Percentiles rank a stretch among this genome's conserved stretches.
These are phyloP conservation scores for Tetrahymena thermophila DNA, from an alignment of 73 alveolate genomes.

Conservation along the genomic window DNA sequence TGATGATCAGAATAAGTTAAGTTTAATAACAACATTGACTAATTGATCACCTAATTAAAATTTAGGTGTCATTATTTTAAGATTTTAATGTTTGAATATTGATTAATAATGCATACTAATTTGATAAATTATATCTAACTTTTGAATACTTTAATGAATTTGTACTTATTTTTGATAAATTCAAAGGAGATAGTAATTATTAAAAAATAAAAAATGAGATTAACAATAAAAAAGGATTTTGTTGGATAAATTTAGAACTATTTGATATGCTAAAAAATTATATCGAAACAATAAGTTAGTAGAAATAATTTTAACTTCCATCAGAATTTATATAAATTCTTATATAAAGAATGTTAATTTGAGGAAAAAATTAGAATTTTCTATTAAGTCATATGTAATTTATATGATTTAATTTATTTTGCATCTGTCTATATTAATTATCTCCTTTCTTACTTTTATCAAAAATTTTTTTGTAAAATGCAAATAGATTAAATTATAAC, in stretches of 20 bases:
- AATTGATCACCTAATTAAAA: not conserved
- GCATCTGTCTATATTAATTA: not conserved
- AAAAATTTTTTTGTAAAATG: not conserved
- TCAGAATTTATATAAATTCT: not conserved
- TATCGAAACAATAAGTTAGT: too few species aligned
- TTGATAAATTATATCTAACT: not conserved
- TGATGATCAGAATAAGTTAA: not conserved
- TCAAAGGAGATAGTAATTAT: not conserved
- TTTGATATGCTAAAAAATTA: too few species aligned
- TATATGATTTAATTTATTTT: too few species aligned
- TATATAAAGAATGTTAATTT: not conserved
- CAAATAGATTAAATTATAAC: not conserved
- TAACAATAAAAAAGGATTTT: not conserved
- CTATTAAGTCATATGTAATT: not conserved
- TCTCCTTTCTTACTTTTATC: not conserved
- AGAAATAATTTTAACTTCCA: not conserved
- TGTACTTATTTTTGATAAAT: not conserved
- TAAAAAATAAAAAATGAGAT: not conserved
- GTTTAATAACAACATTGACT: not conserved
- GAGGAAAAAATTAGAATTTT: not conserved
- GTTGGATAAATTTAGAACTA: not conserved
- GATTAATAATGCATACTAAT: not conserved
- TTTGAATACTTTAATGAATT: not conserved
- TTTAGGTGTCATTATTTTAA: not conserved
- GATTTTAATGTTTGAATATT: not conserved